phyloP scores from a whole-genome alignment of 2,329 filamentous ascomycete species.

The Corinectria fuckeliana region DNA sequence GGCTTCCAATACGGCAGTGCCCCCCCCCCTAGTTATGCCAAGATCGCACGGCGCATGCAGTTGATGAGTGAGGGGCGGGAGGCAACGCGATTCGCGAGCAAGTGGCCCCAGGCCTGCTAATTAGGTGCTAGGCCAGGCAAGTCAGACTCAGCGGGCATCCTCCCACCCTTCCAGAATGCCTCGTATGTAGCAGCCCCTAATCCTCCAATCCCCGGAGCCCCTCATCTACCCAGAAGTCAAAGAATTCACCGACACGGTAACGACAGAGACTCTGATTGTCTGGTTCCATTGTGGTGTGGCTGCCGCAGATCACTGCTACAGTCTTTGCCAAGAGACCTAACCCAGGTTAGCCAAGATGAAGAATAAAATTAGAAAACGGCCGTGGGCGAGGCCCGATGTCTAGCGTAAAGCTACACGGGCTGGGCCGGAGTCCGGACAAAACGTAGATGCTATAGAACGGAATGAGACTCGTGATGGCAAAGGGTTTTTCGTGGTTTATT shows the following conservation, averaged over 20 bases:
- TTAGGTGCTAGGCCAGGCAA: too few relatives aligned
- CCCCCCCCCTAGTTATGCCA: not conserved
- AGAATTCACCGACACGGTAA: not conserved
- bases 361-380: constrained; percentile 20
- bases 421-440: too few relatives aligned
- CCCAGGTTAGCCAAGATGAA: not conserved
- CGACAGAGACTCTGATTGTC: not conserved
- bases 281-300: not conserved
- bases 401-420: constrained; percentile 16
- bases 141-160: constrained; percentile 1
- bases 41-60: constrained; percentile 12
- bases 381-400: not conserved
- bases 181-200: too few relatives aligned
- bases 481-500: constrained; percentile 1
- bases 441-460: not conserved
- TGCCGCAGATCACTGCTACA: not conserved
- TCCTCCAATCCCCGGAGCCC: not conserved
- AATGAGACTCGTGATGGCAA: constrained; percentile 16
- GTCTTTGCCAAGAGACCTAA: not conserved
- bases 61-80: constrained; percentile 22
- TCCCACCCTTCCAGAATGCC: not conserved
- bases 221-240: not conserved
- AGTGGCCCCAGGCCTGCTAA: not conserved
- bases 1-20: not conserved
- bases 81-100: constrained; percentile 13